phyloP scores from a whole-genome alignment of 2,329 filamentous ascomycete genomes.

The Septoria petroselini region DNA sequence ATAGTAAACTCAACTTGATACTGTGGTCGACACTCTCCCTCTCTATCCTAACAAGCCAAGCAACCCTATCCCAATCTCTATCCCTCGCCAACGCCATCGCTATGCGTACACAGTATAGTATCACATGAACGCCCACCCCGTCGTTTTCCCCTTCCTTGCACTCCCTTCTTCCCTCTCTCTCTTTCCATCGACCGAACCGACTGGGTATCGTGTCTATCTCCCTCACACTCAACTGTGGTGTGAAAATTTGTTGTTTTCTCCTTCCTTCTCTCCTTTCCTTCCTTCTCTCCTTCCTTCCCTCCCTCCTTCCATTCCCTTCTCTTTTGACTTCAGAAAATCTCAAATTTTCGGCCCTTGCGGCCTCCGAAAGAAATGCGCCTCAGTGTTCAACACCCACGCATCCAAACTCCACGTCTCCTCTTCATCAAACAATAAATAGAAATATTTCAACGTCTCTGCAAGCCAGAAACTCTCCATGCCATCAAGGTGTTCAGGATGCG shows the following conservation, averaged over 20 bases:
- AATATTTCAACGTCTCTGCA: conserved; percentile 89
- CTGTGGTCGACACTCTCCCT: too few relatives aligned
- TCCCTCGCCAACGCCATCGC: background rate
- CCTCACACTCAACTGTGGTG: too few relatives aligned
- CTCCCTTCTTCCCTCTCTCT: too few relatives aligned
- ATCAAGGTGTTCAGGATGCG: conserved; percentile 48
- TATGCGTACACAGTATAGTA: background rate
- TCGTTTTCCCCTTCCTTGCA: too few relatives aligned
- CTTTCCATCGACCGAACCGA: too few relatives aligned
- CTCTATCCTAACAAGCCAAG: too few relatives aligned
- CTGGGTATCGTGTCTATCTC: too few relatives aligned
- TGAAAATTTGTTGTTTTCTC: too few relatives aligned
- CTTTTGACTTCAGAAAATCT: background rate
- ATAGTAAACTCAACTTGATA: too few relatives aligned
- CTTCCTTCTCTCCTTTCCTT: too few relatives aligned
- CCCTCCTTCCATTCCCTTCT: background rate
- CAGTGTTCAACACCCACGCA: conserved; percentile 62
- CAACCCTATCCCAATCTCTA: too few relatives aligned
- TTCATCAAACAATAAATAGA: conserved; percentile 74
- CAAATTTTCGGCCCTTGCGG: conserved; percentile 10
- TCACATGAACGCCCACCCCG: too few relatives aligned
- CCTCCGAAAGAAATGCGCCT: conserved; percentile 50
- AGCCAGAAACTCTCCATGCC: conserved; percentile 86
- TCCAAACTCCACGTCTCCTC: conserved; percentile 65
- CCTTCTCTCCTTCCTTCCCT: background rate